Conservation (phyloP, 169 alveolate genomes). For the Theileria parva region DNA sequence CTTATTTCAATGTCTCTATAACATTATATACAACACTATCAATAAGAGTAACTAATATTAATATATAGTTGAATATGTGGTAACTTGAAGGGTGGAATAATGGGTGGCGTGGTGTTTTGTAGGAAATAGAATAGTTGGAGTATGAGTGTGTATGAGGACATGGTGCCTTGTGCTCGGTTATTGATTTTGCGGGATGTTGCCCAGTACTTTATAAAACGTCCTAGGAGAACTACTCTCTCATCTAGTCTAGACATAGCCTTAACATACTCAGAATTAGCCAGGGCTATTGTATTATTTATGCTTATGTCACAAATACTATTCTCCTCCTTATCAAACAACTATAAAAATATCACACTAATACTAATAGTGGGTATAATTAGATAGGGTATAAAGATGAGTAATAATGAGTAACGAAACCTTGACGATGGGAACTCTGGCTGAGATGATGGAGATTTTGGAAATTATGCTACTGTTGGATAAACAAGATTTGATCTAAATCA, state of each 20-base stretch:
- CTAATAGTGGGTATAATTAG: neutral
- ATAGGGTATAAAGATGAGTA: neutral
- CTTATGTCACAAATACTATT: conserved; percentile 75
- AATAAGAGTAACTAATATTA: too few relatives aligned
- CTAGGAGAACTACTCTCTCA: conserved; percentile 71
- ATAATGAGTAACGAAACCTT: conserved; percentile 63
- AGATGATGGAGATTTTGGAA: conserved; percentile 64
- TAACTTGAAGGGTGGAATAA: conserved; percentile 74
- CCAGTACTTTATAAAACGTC: conserved; percentile 82
- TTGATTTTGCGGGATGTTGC: conserved; percentile 78
- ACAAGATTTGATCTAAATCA: conserved; percentile 31
- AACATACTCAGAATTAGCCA: conserved; percentile 75
- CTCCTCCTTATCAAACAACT: conserved; percentile 54
- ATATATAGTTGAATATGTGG: neutral
- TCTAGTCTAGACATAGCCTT: conserved; percentile 67
- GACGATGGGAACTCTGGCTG: conserved; percentile 79
- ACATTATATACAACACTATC: too few relatives aligned
- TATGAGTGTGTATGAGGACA: conserved; percentile 81
- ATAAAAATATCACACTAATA: neutral
- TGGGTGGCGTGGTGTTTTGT: conserved; percentile 73
- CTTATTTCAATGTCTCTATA: conserved; percentile 4
- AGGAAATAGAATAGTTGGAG: conserved; percentile 76
- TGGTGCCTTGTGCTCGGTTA: conserved; percentile 75
- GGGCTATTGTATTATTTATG: conserved; percentile 81
- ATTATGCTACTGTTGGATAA: conserved; percentile 19